Evolutionary conservation across 2,329 filamentous ascomycete genomes (phyloP), one percentile per base, ranked within the genome.

Genomic region (Fusarium pseudoanthophilum): DNA sequence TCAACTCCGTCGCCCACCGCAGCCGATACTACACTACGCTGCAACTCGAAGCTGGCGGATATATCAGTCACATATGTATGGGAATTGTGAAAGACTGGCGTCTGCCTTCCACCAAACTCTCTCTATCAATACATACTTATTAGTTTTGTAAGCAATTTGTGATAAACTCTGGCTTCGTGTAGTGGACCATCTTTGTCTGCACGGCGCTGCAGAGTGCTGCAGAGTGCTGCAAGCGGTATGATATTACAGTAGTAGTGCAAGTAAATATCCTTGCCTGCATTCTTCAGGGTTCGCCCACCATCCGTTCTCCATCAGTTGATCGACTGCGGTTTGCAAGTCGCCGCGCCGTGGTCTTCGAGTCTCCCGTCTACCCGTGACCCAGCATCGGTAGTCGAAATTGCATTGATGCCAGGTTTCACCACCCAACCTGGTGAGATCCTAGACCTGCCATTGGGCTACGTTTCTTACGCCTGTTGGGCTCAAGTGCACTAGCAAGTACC

Each of bases 211-310:
- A 77, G 58, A 58, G 64, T 69, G 55, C 40, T 78, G 72, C 75
- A 77, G 58, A 58, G 64, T 69, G 77, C 72, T 77, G 62, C 64
- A 77, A 77, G 55, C 55, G 67, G 72, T 51, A 63, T 74, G 61
- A 60, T 70, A 53, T 64, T 71, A 40, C 51, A 28, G 36, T 55
- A 28, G 36, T 55, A 71, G 61, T 76, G 72, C 70, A 71, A 64
- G 55, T 55, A 59, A 61, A 42, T 66, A 75, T 53, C 76, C 72
- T 77, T 75, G 72, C 63, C 73, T 62, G 59, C 68, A 67, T 70
- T 55, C 64, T 60, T 73, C 68, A 64, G 55, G 67, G 76, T 76
- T 78, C 68, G 48, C 69, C 70, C 75, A 76, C 69, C 59, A 56
- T 59, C 56, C 32, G 20, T 34, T 36, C 49, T 21, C 24, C 18